A percentile compares a stretch with the other conserved stretches of the same genome.
Evolutionary conservation across 257 asterid genomes (phyloP).

Genomic region (Fraxinus anomala): DNA sequence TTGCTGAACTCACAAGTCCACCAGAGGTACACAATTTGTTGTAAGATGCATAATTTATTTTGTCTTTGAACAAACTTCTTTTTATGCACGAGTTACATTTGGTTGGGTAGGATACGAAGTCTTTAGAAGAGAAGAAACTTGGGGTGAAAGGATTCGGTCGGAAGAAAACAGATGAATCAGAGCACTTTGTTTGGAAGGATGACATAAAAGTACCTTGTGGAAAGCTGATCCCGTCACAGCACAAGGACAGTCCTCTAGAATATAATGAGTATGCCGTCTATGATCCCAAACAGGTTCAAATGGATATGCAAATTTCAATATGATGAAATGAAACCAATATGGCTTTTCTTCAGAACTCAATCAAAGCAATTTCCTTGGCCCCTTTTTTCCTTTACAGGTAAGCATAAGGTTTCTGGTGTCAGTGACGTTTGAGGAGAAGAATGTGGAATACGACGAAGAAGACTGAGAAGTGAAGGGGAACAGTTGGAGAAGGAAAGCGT

Average conservation of each 20-base stretch:
- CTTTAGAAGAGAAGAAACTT: slow-evolving; percentile 57
- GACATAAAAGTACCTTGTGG: slow-evolving; percentile 86
- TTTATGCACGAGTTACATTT: not conserved
- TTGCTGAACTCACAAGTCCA: slow-evolving; percentile 38
- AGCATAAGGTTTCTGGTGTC: slow-evolving; percentile 75
- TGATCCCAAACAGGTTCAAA: slow-evolving; percentile 64
- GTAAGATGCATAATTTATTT: not conserved
- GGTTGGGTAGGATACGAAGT: slow-evolving; percentile 36
- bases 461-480: slow-evolving; percentile 20
- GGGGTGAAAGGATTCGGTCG: slow-evolving; percentile 72
- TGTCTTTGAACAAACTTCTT: not conserved
- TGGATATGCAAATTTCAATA: not conserved
- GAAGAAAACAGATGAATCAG: slow-evolving; percentile 74
- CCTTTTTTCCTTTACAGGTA: slow-evolving; percentile 39
- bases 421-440: slow-evolving; percentile 73
- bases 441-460: slow-evolving; percentile 46
- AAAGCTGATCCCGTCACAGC: slow-evolving; percentile 48
- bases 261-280: slow-evolving; percentile 85
- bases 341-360: not conserved
- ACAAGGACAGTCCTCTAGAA: slow-evolving; percentile 66
- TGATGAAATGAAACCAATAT: not conserved
- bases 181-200: slow-evolving; percentile 76
- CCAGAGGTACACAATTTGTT: slow-evolving; percentile 38
- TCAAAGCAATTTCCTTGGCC: not conserved
- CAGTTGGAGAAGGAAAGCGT: not conserved